These are phyloP conservation scores for Lotmaria passim DNA, from an alignment of 208 protist genomes.

Conservation along the genomic window DNA sequence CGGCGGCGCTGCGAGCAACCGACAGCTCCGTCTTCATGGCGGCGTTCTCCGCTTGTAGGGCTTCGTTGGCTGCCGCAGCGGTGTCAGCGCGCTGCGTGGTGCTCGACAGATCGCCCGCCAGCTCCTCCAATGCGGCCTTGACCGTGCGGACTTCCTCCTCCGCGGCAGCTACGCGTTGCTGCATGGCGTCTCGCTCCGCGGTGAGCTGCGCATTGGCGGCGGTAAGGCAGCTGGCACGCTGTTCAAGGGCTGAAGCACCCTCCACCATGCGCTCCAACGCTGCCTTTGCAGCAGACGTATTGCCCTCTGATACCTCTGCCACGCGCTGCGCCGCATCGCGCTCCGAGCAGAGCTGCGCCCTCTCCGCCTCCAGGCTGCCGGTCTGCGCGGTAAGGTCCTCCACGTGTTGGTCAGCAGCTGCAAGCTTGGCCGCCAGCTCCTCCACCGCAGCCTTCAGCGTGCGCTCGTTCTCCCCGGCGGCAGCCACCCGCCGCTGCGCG, in stretches of 20 bases:
- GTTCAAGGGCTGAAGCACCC: background rate
- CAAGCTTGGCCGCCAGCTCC: slow-evolving; percentile 1
- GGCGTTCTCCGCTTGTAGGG: slow-evolving; percentile 6
- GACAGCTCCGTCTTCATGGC: background rate
- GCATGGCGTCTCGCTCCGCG: background rate
- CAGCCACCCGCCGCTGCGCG: slow-evolving; percentile 6
- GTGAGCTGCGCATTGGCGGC: background rate
- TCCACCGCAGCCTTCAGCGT: slow-evolving; percentile 8
- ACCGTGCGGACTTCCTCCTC: background rate
- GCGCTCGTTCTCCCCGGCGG: slow-evolving; percentile 8
- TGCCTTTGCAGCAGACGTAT: background rate
- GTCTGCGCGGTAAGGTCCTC: background rate
- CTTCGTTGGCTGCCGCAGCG: background rate
- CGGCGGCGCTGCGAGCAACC: background rate
- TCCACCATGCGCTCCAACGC: background rate
- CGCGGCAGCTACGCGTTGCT: background rate
- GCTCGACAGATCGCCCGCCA: background rate
- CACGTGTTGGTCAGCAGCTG: background rate
- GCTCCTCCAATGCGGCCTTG: background rate
- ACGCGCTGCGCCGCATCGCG: background rate
- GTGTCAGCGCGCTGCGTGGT: background rate
- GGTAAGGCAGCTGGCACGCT: background rate
- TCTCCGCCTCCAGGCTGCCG: background rate
- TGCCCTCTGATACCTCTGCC: no score
- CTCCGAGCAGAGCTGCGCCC: slow-evolving; percentile 2